Evolutionary conservation across 192 early-diverging fungal genomes (phyloP).

Genomic region (Coemansia sp.): DNA sequence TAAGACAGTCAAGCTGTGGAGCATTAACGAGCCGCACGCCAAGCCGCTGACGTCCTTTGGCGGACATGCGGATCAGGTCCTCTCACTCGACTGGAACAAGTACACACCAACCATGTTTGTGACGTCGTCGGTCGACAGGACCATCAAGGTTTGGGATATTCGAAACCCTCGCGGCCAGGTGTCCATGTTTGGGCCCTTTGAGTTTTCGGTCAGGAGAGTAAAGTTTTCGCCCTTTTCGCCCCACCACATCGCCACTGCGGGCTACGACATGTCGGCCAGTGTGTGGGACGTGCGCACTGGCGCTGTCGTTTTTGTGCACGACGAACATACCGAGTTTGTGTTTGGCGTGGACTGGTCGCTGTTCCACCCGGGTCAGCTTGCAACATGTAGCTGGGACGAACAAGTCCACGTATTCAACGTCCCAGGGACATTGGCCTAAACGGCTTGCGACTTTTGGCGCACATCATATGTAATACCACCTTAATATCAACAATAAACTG

Average conservation of each 20-base stretch:
- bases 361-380: constrained; percentile 80
- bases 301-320: constrained; percentile 64
- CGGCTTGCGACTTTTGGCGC: neutral
- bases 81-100: constrained; percentile 97
- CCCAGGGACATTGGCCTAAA: constrained; percentile 1
- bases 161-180: constrained; percentile 71
- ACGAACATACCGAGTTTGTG: constrained; percentile 93
- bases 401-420: constrained; percentile 62
- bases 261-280: constrained; percentile 95
- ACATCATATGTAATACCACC: neutral
- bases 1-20: constrained; percentile 89
- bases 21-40: constrained; percentile 62
- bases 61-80: constrained; percentile 82
- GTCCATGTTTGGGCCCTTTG: constrained; percentile 75
- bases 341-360: constrained; percentile 90
- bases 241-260: constrained; percentile 72
- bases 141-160: constrained; percentile 89
- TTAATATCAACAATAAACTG: neutral
- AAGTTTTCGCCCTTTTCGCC: constrained; percentile 90
- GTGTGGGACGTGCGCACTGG: constrained; percentile 75
- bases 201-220: constrained; percentile 87
- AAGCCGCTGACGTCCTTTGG: constrained; percentile 59
- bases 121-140: constrained; percentile 84
- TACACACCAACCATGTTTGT: constrained; percentile 80
- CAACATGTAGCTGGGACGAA: constrained; percentile 97